Evolutionary conservation across 306 rosid genomes (phyloP).

Genomic region (Quercus agrifolia): DNA sequence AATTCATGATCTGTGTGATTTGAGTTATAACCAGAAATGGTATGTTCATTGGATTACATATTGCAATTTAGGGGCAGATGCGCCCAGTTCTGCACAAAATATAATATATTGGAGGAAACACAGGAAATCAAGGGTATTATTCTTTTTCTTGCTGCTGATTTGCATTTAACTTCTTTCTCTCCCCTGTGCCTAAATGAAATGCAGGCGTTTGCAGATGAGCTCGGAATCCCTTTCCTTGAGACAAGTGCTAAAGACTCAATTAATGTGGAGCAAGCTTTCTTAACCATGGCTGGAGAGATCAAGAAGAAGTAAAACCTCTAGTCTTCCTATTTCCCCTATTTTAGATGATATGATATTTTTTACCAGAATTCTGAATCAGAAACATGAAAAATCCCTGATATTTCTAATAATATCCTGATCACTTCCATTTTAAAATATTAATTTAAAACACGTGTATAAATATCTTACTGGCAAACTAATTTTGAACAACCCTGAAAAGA

Average conservation of each 20-base stretch:
- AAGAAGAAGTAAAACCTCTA: conserved; percentile 69
- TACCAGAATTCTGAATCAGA: neutral
- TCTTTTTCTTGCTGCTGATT: neutral
- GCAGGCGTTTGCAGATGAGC: conserved; percentile 94
- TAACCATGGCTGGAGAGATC: conserved; percentile 91
- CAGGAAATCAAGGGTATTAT: neutral
- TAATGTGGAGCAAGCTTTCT: conserved; percentile 99
- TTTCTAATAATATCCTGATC: neutral
- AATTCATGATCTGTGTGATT: neutral
- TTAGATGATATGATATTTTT: conserved; percentile 1
- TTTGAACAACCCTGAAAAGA: too few species aligned
- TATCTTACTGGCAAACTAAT: neutral
- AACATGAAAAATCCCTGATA: neutral
- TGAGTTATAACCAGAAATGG: neutral
- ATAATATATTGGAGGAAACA: too few species aligned
- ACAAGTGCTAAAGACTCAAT: conserved; percentile 96
- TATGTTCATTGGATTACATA: neutral
- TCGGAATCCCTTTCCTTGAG: conserved; percentile 95
- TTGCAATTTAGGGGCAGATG: neutral
- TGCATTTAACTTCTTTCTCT: conserved; percentile 1
- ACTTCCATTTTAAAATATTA: neutral
- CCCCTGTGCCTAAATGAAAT: conserved; percentile 19
- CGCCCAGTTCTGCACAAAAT: neutral
- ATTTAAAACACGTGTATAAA: neutral
- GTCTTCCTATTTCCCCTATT: conserved; percentile 23